Evolutionary conservation across 2,329 filamentous ascomycete species (phyloP).

Genomic region (Paraconiothyrium sp.): DNA sequence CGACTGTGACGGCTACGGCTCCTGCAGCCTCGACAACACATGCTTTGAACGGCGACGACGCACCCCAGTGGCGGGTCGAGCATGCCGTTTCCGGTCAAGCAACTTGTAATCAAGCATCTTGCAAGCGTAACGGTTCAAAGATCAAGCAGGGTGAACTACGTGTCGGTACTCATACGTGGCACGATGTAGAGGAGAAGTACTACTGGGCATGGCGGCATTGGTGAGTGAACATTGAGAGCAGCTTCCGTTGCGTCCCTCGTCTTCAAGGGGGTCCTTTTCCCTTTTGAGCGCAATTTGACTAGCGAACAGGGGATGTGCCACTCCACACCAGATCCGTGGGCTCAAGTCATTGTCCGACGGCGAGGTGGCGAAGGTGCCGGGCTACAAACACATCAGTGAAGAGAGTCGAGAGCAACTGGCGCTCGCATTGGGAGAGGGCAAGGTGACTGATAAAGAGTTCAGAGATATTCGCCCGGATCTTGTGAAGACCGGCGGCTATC

Average conservation of each 20-base stretch:
- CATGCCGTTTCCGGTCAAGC: constrained; percentile 73
- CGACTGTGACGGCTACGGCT: neutral
- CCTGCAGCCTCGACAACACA: neutral
- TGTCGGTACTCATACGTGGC: constrained; percentile 69
- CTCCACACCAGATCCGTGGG: constrained; percentile 74
- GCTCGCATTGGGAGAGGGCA: constrained; percentile 74
- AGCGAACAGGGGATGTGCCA: constrained; percentile 80
- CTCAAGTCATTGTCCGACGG: constrained; percentile 65
- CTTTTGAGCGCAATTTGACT: neutral
- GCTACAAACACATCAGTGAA: constrained; percentile 71
- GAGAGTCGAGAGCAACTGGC: constrained; percentile 77
- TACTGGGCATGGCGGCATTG: constrained; percentile 85
- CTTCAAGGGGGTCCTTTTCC: neutral
- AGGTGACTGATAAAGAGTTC: constrained; percentile 83
- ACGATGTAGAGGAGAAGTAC: constrained; percentile 65
- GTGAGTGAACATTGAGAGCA: constrained; percentile 59
- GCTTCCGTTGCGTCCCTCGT: no score
- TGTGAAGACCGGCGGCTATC: constrained; percentile 13
- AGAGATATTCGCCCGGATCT: constrained; percentile 72
- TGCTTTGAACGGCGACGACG: constrained; percentile 13
- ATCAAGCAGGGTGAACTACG: constrained; percentile 82
- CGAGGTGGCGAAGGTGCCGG: constrained; percentile 75
- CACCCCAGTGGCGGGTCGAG: constrained; percentile 56
- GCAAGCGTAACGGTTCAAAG: constrained; percentile 68
- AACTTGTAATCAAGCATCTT: constrained; percentile 74